Evolutionary conservation across 257 asterid species (phyloP).

Genomic region (Solanum sejunctum): DNA sequence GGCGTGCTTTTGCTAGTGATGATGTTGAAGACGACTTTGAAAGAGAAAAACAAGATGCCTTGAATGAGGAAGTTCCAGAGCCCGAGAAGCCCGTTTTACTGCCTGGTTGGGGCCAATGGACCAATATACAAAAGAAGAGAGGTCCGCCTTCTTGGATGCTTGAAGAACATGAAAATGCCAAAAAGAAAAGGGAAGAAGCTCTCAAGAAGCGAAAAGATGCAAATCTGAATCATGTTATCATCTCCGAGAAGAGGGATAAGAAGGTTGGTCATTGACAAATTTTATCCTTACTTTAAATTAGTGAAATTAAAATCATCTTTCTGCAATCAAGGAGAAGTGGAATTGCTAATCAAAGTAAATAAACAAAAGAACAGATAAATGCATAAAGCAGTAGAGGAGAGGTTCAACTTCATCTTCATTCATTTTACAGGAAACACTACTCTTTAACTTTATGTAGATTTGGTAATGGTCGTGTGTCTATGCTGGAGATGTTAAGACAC

Average conservation of each 20-base stretch:
- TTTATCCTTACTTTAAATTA: not conserved
- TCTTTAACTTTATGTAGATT: not conserved
- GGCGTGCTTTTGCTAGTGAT: slow-evolving; percentile 92
- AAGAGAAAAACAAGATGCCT: slow-evolving; percentile 62
- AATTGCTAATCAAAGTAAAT: not conserved
- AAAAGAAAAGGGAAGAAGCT: slow-evolving; percentile 67
- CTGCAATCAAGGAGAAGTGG: not conserved
- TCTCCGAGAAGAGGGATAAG: slow-evolving; percentile 80
- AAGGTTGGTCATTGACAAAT: slow-evolving; percentile 36
- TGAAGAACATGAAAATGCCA: slow-evolving; percentile 61
- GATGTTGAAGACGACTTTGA: slow-evolving; percentile 82
- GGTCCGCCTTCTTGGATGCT: slow-evolving; percentile 88
- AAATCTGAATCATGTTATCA: slow-evolving; percentile 68
- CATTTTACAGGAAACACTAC: not conserved
- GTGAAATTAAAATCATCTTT: not conserved
- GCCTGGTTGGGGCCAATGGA: slow-evolving; percentile 99
- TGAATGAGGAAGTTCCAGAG: slow-evolving; percentile 79
- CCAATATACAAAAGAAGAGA: slow-evolving; percentile 64
- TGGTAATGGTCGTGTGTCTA: not conserved
- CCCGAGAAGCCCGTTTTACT: slow-evolving; percentile 71
- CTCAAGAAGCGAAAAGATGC: slow-evolving; percentile 88
- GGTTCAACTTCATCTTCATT: not conserved
- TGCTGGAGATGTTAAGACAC: not conserved
- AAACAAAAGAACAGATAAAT: not conserved
- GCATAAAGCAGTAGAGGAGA: not conserved